Conservation (phyloP, 148 eudicot species). For the Amaranthus cruentus region DNA sequence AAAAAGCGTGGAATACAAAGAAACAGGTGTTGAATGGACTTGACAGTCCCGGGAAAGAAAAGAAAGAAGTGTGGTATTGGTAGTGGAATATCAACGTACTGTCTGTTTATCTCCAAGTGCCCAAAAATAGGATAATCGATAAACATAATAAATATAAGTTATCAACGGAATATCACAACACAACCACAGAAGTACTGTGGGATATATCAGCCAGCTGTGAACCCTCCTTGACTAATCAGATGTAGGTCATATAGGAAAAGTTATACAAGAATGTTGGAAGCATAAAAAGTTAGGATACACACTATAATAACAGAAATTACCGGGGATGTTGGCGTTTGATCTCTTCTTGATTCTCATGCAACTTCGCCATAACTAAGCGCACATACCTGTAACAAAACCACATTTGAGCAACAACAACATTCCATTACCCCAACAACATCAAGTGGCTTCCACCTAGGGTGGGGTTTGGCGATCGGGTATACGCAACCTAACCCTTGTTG, state of each 20-base stretch:
- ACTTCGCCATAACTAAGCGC: conserved; percentile 78
- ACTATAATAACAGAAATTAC: conserved; percentile 31
- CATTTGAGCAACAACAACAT: no score
- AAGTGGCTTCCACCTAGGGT: no score
- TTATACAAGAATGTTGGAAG: background rate
- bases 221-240: background rate
- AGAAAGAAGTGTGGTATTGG: no score
- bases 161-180: background rate
- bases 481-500: no score
- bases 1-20: background rate
- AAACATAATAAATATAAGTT: background rate
- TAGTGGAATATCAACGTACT: background rate
- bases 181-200: background rate
- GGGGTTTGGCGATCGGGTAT: no score
- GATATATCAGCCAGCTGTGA: background rate
- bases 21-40: background rate
- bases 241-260: background rate
- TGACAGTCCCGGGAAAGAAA: no score
- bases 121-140: background rate
- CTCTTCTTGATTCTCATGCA: conserved; percentile 47
- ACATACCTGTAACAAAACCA: conserved; percentile 57
- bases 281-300: background rate
- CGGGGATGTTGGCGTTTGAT: conserved; percentile 69
- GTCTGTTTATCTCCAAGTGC: background rate
- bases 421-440: no score